Base-by-base conservation (phyloP, 768 basidiomycete genomes). In the Podaxis sp. region DNA sequence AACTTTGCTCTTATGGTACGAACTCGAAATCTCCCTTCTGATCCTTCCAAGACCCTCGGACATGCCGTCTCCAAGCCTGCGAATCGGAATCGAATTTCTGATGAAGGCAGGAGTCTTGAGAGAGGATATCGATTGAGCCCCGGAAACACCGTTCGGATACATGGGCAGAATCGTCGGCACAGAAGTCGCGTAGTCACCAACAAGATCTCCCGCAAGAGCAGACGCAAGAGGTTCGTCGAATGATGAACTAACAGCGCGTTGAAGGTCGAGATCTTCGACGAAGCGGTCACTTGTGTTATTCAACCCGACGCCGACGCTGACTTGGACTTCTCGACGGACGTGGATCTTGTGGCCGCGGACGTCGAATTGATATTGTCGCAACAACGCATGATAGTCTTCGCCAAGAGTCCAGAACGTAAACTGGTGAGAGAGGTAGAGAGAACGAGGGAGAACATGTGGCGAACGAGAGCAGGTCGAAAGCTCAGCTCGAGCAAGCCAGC, bases 351-450 rank as follows among this genome's bases (percentile, higher is more conserved):
- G 54, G 1, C 83, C 85, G 1, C 77, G 73, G 38, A 88, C 77
- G 61, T 87, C 85, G 52, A 90, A 79, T 59, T 85, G 83, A 64
- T 84, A 84, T 3, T 82, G 80, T 38, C 86, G 85, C 40, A 89
- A 83, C n/a, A 91, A 83, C 0, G 91, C 88, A 61, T 93, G 87
- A 69, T 93, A 92, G 67, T 94, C 88, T 65, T 89, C 86, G 12
- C 86, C 85, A 0, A 94, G 81, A 1, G 86, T 82, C 67, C 85
- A 82, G 78, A 96, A 96, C 11, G 87, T 80, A 71, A 96, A 93
- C 64, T 96, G 93, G 66, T 93, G 91, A 0, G 87, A 85, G 17
- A 93, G 86, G 73, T 96, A 96, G 33, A 97, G 81, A 0, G 91
- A 81, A 0, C 87, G 82, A 5, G 93, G 90, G 0, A 92, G 80